Evolutionary conservation across 768 basidiomycete species (phyloP), one percentile per base, ranked within the genome.

Genomic region (Terana coerulea): DNA sequence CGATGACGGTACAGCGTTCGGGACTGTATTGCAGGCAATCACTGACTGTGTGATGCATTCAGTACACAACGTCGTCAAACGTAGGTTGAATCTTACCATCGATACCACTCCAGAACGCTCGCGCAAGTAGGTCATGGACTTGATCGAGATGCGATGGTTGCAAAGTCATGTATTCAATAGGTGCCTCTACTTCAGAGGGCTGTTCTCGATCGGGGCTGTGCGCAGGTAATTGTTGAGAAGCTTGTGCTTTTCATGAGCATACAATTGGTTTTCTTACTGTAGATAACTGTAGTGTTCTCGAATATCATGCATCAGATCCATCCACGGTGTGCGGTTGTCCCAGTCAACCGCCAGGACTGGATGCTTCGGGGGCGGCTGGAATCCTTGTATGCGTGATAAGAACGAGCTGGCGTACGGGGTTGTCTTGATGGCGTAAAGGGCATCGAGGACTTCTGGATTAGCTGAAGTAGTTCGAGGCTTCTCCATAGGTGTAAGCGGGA

Each of bases 51-150:
- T n/a, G 3, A 51, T 28, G 49, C 36, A 30, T 45, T 24, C 55
- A 53, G 51, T 22, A 42, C 22, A 36, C n/a, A n/a, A n/a, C n/a
- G n/a, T n/a, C 26, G 47, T 55, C 36, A 43, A 36, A 49, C 46
- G 22, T 26, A 19, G 12, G 24, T 41, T 42, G 24, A 10, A 29
- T 53, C 75, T 45, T 51, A 88, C 89, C 81, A 63, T 88, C 76
- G 35, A 92, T 84, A 12, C 86, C 88, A 9, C 77, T 69, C 90
- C 90, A 91, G 63, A 92, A 92, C 0, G 73, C 76, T 10, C 82
- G 74, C 42, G 73, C 68, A 35, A 92, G 69, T 3, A 91, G 67
- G 41, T 86, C 86, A 52, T 91, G 86, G 14, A 91, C 77, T 63
- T 91, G 88, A 40, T 67, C 67, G 5, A 91, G 64, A 64, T 91